Percentiles rank a stretch among this genome's conserved stretches.
phyloP scores from a whole-genome alignment of 371 early-diverging fungal genomes.

The Dichotomocladium elegans region DNA sequence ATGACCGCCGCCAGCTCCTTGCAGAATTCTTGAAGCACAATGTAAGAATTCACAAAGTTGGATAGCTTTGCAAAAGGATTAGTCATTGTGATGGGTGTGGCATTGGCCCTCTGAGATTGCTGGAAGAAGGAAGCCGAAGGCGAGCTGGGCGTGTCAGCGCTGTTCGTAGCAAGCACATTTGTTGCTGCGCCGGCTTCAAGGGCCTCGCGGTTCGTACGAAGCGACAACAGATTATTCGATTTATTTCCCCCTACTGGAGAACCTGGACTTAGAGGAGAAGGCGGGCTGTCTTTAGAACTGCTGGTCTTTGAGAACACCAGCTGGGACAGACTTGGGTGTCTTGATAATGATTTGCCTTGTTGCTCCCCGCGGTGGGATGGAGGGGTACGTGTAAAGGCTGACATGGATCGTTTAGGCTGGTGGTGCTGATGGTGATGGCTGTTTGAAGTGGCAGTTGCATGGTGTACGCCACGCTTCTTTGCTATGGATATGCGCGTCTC shows the following conservation, averaged over 20 bases:
- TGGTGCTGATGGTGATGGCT: slow-evolving; percentile 8
- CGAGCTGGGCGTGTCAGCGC: slow-evolving; percentile 15
- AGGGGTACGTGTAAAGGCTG: slow-evolving; percentile 12
- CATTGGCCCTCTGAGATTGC: slow-evolving; percentile 42
- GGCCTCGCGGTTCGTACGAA: slow-evolving; percentile 7
- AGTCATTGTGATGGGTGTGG: slow-evolving; percentile 50
- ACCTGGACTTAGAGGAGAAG: slow-evolving; percentile 22
- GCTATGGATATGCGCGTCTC: slow-evolving; percentile 47
- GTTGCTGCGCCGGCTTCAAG: too few species aligned
- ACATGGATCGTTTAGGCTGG: slow-evolving; percentile 10
- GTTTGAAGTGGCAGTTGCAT: slow-evolving; percentile 9
- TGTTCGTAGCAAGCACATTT: slow-evolving; percentile 8
- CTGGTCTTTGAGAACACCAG: slow-evolving; percentile 31
- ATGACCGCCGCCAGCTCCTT: slow-evolving; percentile 63
- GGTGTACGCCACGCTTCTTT: slow-evolving; percentile 36
- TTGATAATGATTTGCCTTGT: slow-evolving; percentile 6
- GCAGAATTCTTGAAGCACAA: slow-evolving; percentile 64
- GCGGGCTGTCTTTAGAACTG: slow-evolving; percentile 8
- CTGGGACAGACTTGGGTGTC: slow-evolving; percentile 27
- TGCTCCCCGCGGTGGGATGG: slow-evolving; percentile 8
- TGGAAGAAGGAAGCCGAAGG: slow-evolving; percentile 43
- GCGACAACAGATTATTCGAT: slow-evolving; percentile 22
- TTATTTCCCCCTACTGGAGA: slow-evolving; percentile 24
- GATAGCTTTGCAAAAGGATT: slow-evolving; percentile 48
- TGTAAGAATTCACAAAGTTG: slow-evolving; percentile 62